phyloP scores from a whole-genome alignment of 306 rosid species.

The Citrullus amarus region DNA sequence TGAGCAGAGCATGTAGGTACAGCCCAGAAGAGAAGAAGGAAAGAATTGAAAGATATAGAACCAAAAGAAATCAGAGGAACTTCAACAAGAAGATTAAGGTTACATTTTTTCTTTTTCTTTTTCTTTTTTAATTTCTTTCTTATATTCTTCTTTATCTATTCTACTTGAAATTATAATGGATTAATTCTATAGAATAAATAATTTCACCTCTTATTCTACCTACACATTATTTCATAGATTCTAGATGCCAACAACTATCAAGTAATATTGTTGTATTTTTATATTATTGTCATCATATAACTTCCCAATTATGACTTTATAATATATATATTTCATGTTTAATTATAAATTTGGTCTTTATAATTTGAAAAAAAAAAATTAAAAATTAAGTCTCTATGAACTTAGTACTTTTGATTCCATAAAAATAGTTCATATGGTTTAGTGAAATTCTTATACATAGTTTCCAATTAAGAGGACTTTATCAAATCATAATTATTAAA shows the following conservation, averaged over 20 bases:
- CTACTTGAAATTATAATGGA: background rate
- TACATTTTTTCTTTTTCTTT: background rate
- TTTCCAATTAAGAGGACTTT: too few species aligned
- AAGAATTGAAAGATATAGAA: constrained; percentile 74
- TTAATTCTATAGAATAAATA: constrained; percentile 2
- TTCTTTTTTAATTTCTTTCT: background rate
- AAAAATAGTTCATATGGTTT: too few species aligned
- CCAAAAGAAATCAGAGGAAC: constrained; percentile 75
- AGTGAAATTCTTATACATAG: too few species aligned
- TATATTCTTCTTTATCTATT: background rate
- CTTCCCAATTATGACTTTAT: too few species aligned
- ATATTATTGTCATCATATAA: too few species aligned
- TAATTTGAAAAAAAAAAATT: too few species aligned
- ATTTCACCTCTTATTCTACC: background rate
- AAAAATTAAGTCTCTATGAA: too few species aligned
- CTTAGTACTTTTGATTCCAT: too few species aligned
- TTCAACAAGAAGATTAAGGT: constrained; percentile 97
- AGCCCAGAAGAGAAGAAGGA: constrained; percentile 81
- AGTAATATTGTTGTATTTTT: too few species aligned
- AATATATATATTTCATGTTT: too few species aligned
- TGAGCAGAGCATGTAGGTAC: constrained; percentile 68
- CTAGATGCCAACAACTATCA: background rate
- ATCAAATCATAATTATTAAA: too few species aligned
- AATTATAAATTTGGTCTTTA: too few species aligned
- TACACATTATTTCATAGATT: background rate